Conservation (phyloP, 2,329 filamentous ascomycete species). For the Colletotrichum agaves region DNA sequence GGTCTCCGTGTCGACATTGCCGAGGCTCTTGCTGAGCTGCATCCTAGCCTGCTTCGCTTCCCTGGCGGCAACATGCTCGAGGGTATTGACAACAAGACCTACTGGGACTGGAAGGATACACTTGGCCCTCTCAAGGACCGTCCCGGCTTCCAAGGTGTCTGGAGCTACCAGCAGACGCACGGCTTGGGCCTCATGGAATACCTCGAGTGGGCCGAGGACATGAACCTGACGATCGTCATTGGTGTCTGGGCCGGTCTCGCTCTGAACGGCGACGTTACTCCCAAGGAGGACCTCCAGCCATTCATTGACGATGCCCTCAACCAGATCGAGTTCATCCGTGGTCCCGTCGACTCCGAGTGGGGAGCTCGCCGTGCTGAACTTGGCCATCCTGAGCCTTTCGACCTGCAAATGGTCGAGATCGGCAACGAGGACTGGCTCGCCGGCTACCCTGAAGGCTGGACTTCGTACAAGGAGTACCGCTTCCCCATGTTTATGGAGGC, state of each 20-base stretch:
- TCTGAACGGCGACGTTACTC: constrained; percentile 62
- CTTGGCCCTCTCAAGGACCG: constrained; percentile 65
- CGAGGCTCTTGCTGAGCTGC: constrained; percentile 61
- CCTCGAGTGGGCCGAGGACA: constrained; percentile 68
- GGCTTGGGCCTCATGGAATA: constrained; percentile 73
- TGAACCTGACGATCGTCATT: constrained; percentile 67
- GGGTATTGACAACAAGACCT: constrained; percentile 53
- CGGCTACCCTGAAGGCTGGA: constrained; percentile 57
- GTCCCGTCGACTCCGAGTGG: constrained; percentile 63
- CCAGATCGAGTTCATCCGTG: constrained; percentile 72
- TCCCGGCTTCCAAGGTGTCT: constrained; percentile 66
- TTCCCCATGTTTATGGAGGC: constrained; percentile 70
- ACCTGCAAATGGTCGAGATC: constrained; percentile 70
- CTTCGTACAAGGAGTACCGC: constrained; percentile 64
- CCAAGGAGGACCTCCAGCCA: constrained; percentile 61
- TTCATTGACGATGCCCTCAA: constrained; percentile 70
- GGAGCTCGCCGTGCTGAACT: constrained; percentile 67
- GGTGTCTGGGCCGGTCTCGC: constrained; percentile 68
- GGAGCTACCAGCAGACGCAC: constrained; percentile 71
- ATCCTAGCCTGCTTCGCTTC: constrained; percentile 69
- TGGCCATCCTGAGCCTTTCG: constrained; percentile 71
- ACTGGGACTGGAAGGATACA: constrained; percentile 65
- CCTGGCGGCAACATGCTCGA: constrained; percentile 74
- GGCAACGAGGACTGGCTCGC: constrained; percentile 76
- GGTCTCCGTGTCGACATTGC: constrained; percentile 67